These are phyloP conservation scores for Chrysosphaeria jannelii DNA, from an alignment of 2,329 filamentous ascomycete genomes.

Conservation along the genomic window DNA sequence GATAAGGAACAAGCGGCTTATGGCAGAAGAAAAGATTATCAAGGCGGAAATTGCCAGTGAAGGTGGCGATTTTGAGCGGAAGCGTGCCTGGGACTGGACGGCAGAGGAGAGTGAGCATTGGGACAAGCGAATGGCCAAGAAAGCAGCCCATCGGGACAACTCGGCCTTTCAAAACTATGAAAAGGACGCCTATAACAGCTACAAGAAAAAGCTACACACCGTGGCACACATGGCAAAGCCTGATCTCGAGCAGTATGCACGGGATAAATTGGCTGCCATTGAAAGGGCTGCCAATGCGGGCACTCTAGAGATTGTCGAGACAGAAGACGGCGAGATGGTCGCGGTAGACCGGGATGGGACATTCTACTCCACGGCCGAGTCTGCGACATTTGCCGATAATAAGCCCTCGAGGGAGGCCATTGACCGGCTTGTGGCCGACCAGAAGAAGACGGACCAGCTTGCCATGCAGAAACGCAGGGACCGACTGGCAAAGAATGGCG, in stretches of 20 bases:
- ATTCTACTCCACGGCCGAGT: constrained; percentile 74
- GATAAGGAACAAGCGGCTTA: constrained; percentile 59
- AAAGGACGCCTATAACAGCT: constrained; percentile 69
- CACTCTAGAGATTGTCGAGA: constrained; percentile 78
- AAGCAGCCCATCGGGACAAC: constrained; percentile 49
- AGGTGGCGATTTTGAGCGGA: constrained; percentile 85
- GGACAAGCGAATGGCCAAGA: constrained; percentile 77
- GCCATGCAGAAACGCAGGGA: constrained; percentile 66
- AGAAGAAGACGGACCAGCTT: constrained; percentile 67
- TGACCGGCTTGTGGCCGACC: constrained; percentile 59
- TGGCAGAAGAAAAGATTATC: constrained; percentile 73
- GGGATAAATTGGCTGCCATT: constrained; percentile 58
- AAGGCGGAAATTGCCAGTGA: constrained; percentile 68
- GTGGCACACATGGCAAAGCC: constrained; percentile 32
- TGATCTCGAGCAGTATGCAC: constrained; percentile 60
- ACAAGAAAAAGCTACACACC: constrained; percentile 52
- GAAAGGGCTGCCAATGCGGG: constrained; percentile 63
- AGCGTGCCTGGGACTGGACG: constrained; percentile 97
- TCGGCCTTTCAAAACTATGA: constrained; percentile 75
- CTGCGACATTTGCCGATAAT: constrained; percentile 52
- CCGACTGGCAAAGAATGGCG: constrained; percentile 45
- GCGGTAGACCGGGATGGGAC: constrained; percentile 74
- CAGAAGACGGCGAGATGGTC: constrained; percentile 77
- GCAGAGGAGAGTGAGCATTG: constrained; percentile 79
- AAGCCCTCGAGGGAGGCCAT: constrained; percentile 67